Percentiles rank a stretch among this genome's conserved stretches.
These are phyloP conservation scores for Tolypocladium tropicale DNA, from an alignment of 2,329 filamentous ascomycete genomes.

Conservation along the genomic window DNA sequence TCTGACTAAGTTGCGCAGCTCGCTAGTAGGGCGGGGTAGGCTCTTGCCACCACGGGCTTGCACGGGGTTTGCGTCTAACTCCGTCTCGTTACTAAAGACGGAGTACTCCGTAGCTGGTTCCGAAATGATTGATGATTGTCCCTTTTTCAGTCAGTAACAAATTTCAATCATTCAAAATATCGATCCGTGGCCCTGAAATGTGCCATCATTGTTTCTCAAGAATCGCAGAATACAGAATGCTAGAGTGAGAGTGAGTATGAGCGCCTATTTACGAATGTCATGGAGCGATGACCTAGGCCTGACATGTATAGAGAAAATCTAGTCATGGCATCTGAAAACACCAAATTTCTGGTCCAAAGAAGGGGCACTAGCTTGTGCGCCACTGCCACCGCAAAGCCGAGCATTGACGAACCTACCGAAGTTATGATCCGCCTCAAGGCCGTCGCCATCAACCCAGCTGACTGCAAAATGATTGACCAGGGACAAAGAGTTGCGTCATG, in stretches of 20 bases:
- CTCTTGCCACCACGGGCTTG: not conserved
- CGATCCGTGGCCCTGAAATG: no score
- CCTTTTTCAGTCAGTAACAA: no score
- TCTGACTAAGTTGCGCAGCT: no score
- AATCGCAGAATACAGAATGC: no score
- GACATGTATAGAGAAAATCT: not conserved
- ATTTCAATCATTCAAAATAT: no score
- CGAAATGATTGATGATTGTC: no score
- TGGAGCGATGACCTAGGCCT: not conserved
- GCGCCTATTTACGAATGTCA: not conserved
- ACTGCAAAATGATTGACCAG: not conserved
- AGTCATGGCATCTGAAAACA: not conserved
- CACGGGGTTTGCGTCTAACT: not conserved
- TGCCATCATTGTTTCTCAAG: no score
- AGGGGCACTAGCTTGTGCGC: not conserved
- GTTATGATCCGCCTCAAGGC: not conserved
- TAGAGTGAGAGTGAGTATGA: not conserved
- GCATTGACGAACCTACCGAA: not conserved
- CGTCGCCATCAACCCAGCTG: not conserved
- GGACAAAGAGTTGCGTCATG: not conserved
- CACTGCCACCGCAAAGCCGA: not conserved
- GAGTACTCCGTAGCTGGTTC: no score
- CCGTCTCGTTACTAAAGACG: not conserved
- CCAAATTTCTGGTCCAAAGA: not conserved
- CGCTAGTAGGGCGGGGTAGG: not conserved